Evolutionary conservation across 208 protist genomes (phyloP), one percentile per base, ranked within the genome.

Genomic region (Acanthamoeba royreba): DNA sequence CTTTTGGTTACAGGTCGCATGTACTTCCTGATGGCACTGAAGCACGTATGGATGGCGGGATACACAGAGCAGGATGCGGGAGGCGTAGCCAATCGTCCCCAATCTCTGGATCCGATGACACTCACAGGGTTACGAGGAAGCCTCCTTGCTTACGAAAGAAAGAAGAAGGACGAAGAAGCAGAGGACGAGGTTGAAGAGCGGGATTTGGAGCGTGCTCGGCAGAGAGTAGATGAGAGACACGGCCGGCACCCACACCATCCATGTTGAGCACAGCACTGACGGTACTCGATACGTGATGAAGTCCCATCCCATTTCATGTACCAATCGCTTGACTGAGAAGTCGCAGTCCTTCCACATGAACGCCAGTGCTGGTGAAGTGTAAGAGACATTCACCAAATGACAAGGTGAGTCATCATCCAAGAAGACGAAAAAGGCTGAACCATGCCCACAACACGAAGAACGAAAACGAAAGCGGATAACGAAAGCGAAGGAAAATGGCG

Each of bases 311-410:
- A 89, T 19, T 11, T 89, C 33, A 8, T 17, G 46, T 25, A 33
- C 52, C 31, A 89, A 28, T 17, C 47, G 40, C 52, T 55, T 63
- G 38, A 53, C 11, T 4, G 40, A 63, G 52, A 89, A 89, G 81
- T 89, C 47, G 35, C 40, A 53, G 81, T 89, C 81, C 81, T 89
- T 89, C 81, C 81, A 89, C 81, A 89, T 89, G 47, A 89, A 89
- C 17, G 8, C 81, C 11, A 89, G 52, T 33, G 81, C 81, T 89
- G 45, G 19, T 46, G 74, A 17, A n/a, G 17, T 11, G n/a, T 19
- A 31, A 77, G n/a, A n/a, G n/a, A n/a, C n/a, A n/a, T n/a, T 9
- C 25, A 11, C 55, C 66, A 8, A 58, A 0, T n/a, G 52, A 58
- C 15, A 58, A n/a, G 28, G 28, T 77, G 22, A 7, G 58, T 69